phyloP scores from a whole-genome alignment of 495 filamentous ascomycete genomes.

The Neurospora sp. region DNA sequence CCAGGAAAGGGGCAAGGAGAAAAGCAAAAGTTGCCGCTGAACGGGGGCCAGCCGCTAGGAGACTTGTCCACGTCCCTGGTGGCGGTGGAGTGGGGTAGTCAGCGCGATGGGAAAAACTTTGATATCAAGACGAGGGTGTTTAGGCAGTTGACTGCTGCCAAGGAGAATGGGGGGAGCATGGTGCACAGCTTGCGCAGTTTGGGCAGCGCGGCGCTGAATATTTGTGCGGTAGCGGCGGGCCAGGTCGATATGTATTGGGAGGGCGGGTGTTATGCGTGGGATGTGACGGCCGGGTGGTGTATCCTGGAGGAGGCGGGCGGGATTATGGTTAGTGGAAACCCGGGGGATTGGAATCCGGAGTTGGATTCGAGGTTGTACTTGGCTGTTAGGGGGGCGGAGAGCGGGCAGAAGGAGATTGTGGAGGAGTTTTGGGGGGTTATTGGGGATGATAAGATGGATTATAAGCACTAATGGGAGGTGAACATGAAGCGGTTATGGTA shows the following conservation, averaged over 20 bases:
- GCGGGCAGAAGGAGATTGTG: constrained; percentile 63
- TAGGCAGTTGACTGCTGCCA: constrained; percentile 50
- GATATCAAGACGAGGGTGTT: constrained; percentile 64
- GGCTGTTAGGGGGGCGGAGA: constrained; percentile 56
- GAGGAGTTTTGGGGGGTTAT: constrained; percentile 68
- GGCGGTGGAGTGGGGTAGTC: constrained; percentile 68
- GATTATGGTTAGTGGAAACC: constrained; percentile 66
- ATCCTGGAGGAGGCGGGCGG: constrained; percentile 80
- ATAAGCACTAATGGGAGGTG: constrained; percentile 18
- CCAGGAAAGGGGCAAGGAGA: constrained; percentile 13
- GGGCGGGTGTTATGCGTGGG: constrained; percentile 91
- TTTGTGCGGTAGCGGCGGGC: constrained; percentile 72
- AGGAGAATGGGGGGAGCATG: constrained; percentile 64
- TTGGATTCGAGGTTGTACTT: constrained; percentile 75
- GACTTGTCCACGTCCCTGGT: constrained; percentile 55
- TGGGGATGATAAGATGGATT: constrained; percentile 38
- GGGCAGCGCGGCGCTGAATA: constrained; percentile 74
- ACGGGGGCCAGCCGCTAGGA: constrained; percentile 45
- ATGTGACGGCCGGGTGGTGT: constrained; percentile 86
- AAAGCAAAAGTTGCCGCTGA: constrained; percentile 39
- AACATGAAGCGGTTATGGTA: neutral
- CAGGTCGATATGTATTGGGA: constrained; percentile 85
- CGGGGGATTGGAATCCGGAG: constrained; percentile 60
- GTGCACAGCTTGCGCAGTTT: constrained; percentile 66
- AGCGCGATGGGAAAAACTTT: constrained; percentile 66